These are phyloP conservation scores for Rhodotorula sp. DNA, from an alignment of 1,284 basidiomycete genomes.

Conservation along the genomic window DNA sequence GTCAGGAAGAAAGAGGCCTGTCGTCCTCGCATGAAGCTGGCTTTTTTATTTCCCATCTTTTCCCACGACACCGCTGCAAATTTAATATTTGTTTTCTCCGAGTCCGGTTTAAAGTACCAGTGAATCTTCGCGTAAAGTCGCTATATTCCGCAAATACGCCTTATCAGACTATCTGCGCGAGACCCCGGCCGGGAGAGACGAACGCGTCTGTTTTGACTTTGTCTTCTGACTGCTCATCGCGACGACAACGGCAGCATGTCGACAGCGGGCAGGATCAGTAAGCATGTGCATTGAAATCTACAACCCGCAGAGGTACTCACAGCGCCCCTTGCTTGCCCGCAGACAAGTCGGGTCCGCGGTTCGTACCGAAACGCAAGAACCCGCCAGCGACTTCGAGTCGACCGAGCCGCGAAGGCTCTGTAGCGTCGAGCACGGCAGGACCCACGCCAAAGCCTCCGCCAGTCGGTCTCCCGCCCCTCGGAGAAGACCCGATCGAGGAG, in stretches of 20 bases:
- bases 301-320: background rate
- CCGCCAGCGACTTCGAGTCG: background rate
- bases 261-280: slow-evolving; percentile 31
- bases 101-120: too few species aligned
- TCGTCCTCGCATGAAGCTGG: background rate
- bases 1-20: too few species aligned
- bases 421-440: slow-evolving; percentile 12
- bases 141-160: too few species aligned
- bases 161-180: too few species aligned
- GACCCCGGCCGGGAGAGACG: too few species aligned
- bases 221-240: too few species aligned
- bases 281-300: background rate
- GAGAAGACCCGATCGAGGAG: slow-evolving; percentile 6
- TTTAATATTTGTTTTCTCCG: too few species aligned
- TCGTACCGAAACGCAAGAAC: slow-evolving; percentile 74
- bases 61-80: too few species aligned
- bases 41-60: background rate
- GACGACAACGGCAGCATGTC: slow-evolving; percentile 12
- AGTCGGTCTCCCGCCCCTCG: slow-evolving; percentile 1
- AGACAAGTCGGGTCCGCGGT: slow-evolving; percentile 66
- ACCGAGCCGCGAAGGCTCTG: slow-evolving; percentile 42
- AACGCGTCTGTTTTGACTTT: too few species aligned
- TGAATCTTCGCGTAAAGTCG: too few species aligned
- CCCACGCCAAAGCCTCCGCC: background rate
- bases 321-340: background rate